Evolutionary conservation across 2,329 filamentous ascomycete species (phyloP).

Genomic region (Pochonia chlamydosporia): DNA sequence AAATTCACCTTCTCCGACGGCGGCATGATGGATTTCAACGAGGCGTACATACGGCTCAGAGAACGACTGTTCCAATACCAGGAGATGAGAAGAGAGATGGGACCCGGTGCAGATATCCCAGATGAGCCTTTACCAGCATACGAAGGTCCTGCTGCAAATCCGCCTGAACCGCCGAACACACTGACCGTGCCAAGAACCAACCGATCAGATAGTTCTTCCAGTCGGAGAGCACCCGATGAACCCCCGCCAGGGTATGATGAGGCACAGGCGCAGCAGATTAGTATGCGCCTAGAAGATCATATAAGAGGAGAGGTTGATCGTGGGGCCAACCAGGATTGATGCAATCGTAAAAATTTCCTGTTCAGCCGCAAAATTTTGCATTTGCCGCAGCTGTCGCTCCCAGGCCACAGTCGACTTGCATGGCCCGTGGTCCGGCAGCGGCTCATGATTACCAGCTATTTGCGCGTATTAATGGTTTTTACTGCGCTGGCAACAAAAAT

Average conservation of each 20-base stretch:
- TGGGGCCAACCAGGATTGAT: slow-evolving; percentile 29
- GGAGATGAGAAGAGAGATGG: slow-evolving; percentile 65
- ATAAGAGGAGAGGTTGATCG: slow-evolving; percentile 68
- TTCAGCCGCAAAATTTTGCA: background rate
- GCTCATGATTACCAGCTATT: background rate
- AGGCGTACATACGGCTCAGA: slow-evolving; percentile 75
- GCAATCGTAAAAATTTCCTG: background rate
- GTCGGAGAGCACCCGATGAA: slow-evolving; percentile 53
- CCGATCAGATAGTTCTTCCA: slow-evolving; percentile 30
- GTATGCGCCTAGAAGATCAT: slow-evolving; percentile 58
- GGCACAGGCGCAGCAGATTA: slow-evolving; percentile 67
- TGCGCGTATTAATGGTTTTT: slow-evolving; percentile 5
- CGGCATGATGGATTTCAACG: slow-evolving; percentile 87
- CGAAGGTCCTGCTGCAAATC: slow-evolving; percentile 47
- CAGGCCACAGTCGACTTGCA: background rate
- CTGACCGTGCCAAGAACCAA: slow-evolving; percentile 19
- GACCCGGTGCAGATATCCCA: slow-evolving; percentile 60
- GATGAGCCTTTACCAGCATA: slow-evolving; percentile 87
- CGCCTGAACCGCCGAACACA: slow-evolving; percentile 21
- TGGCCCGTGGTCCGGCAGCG: background rate
- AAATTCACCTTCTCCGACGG: slow-evolving; percentile 91
- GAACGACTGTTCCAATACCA: slow-evolving; percentile 77
- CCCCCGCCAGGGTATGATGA: slow-evolving; percentile 91
- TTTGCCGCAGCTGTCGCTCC: background rate
- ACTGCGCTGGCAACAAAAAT: slow-evolving; percentile 1